Base-by-base conservation (phyloP, 768 basidiomycete species). In the Tricholoma furcatifolium region DNA sequence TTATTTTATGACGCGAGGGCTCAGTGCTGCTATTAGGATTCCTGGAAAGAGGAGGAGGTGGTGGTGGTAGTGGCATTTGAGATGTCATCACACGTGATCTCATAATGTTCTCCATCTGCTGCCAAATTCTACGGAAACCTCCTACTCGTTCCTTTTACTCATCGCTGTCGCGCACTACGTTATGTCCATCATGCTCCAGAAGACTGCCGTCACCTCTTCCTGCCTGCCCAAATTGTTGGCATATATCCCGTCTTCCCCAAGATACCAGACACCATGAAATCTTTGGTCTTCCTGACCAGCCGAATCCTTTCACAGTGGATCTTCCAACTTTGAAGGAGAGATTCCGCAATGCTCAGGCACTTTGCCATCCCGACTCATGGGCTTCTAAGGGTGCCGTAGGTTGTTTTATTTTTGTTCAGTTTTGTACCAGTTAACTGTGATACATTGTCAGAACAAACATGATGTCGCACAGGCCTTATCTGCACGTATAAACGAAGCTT, bases 341-440 rank as follows among this genome's bases (percentile, higher is more conserved):
- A 24, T 95, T 92, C 65, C 73, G 88, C 31, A 71, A 78, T 42
- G 81, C 88, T 3, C 94, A 96, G 64, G 76, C 83, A 18, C 71
- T 82, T 18, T 84, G 91, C 47, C 94, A 98, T 72, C 94, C 94
- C 0, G 94, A 98, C 66, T 77, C 84, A 11, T 96, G 90, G 87
- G 79, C 84, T 31, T 79, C 82, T 27, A 78, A 81, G 62, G 83
- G 83, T 51, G 68, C 78, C 54, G 89, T 88, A 69, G 62, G 68
- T 70, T 18, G 48, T 38, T 51, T 8, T 20, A 8, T 32, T 17
- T 31, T 41, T 50, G 44, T 54, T 35, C 24, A 36, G 34, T 11
- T 27, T 24, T 43, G 23, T 30, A 34, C 21, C 3, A 4, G 27
- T 27, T 27, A 27, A 21, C 56, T 56, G 47, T 45, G 27, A 51